Evolutionary conservation across 2,329 filamentous ascomycete species (phyloP), one percentile per base, ranked within the genome.

Genomic region (Sclerotinia glacialis): DNA sequence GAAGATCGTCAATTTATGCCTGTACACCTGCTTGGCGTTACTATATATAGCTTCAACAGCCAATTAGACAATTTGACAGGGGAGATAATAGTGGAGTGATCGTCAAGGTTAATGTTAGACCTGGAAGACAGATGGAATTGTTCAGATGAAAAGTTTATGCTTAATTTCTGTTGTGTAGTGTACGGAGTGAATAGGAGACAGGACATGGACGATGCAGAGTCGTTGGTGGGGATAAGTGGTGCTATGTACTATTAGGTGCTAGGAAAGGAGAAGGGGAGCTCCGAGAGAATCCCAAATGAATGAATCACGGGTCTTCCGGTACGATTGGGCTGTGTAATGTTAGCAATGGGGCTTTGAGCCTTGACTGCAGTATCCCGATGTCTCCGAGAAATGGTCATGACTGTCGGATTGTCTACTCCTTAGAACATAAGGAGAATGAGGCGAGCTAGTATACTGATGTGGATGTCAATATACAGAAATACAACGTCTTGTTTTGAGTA

Each of bases 1-100:
- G 58, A 49, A 61, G 58, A 61, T 61, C 28, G 28, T n/a, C 44
- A 37, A 26, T 61, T 49, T 61, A 40, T 49, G 58, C 44, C n/a
- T 49, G 58, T 37, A 49, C 5, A 18, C 16, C 44, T 9, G 37
- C 58, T 61, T 61, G 58, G 44, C 28, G 58, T 49, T 61, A 12
- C 58, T 61, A 61, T 61, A 50, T 50, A 61, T 61, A 49, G 44
- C 28, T 21, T 4, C 5, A 7, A 16, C 21, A 37, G 7, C 58
- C 58, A 61, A 49, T 61, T 49, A 26, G 58, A 49, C 44, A 49
- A 47, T 26, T 47, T 37, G 44, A 16, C 37, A 34, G 42, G 42
- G n/a, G 26, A 34, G 42, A 21, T 23, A 59, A 59, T 9, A 61
- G 31, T 61, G 58, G 58, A 2, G 31, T 26, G 44, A 61, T 61